Conservation (phyloP, 1,284 basidiomycete genomes). For the Cutaneotrichosporon sp. region DNA sequence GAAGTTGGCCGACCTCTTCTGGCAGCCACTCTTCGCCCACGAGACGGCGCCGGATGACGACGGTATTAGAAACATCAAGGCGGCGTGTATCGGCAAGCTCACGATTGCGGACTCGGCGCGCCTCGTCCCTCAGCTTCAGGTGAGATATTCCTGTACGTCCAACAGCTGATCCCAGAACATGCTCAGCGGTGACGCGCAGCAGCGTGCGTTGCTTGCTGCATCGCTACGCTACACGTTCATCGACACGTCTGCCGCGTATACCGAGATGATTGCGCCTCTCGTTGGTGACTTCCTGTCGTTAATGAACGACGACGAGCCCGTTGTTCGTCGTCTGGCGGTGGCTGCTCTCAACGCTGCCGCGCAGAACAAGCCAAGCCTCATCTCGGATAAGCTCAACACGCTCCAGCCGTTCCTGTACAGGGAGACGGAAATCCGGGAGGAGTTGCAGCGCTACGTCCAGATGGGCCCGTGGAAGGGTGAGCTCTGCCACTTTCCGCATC, state of each 20-base stretch:
- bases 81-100: slow-evolving; percentile 93
- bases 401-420: slow-evolving; percentile 82
- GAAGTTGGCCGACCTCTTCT: slow-evolving; percentile 78
- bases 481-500: slow-evolving; percentile 19
- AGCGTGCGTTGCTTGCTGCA: slow-evolving; percentile 82
- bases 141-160: slow-evolving; percentile 49
- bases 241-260: slow-evolving; percentile 72
- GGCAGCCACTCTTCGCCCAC: slow-evolving; percentile 79
- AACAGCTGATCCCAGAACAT: slow-evolving; percentile 24
- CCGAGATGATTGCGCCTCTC: slow-evolving; percentile 79
- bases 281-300: slow-evolving; percentile 87
- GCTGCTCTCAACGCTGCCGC: slow-evolving; percentile 90
- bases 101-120: slow-evolving; percentile 83
- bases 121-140: slow-evolving; percentile 89
- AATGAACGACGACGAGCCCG: slow-evolving; percentile 80
- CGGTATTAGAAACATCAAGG: slow-evolving; percentile 87
- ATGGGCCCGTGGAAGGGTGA: slow-evolving; percentile 96
- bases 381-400: slow-evolving; percentile 74
- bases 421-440: slow-evolving; percentile 76
- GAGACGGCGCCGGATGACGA: slow-evolving; percentile 71
- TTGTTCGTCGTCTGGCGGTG: slow-evolving; percentile 79
- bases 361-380: slow-evolving; percentile 86
- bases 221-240: slow-evolving; percentile 95
- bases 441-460: slow-evolving; percentile 84
- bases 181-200: slow-evolving; percentile 56